Conservation (phyloP, 352 stramenopile genomes). For the Phytophthora sp. region DNA sequence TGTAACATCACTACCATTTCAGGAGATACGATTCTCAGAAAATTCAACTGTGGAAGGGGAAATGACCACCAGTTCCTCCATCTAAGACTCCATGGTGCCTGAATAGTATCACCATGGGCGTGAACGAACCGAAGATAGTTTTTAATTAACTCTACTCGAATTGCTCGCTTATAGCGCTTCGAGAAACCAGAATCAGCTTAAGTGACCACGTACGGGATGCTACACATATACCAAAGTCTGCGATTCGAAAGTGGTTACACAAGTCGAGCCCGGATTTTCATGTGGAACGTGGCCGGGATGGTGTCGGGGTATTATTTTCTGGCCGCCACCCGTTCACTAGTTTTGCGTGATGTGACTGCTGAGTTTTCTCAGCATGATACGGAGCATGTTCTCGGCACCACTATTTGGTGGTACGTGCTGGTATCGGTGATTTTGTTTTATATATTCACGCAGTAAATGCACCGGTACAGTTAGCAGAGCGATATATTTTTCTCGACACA, state of each 20-base stretch:
- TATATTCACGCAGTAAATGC: slow-evolving; percentile 11
- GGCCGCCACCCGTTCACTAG: not conserved
- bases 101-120: not conserved
- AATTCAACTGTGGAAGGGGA: not conserved
- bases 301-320: not conserved
- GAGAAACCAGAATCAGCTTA: not conserved
- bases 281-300: not conserved
- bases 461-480: not conserved
- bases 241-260: slow-evolving; percentile 11
- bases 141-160: not conserved
- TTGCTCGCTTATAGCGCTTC: not conserved
- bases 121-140: slow-evolving; percentile 2
- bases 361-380: not conserved
- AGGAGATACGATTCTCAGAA: not conserved
- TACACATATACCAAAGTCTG: not conserved
- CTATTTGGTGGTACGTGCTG: not conserved
- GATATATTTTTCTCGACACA: not conserved
- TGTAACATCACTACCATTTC: too few species aligned
- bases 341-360: not conserved
- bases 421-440: not conserved
- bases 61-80: not conserved
- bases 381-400: not conserved
- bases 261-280: not conserved
- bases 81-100: slow-evolving; percentile 10
- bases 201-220: not conserved